Evolutionary conservation across 2,329 filamentous ascomycete genomes (phyloP), one percentile per base, ranked within the genome.

Genomic region (Aspergillus sp.): DNA sequence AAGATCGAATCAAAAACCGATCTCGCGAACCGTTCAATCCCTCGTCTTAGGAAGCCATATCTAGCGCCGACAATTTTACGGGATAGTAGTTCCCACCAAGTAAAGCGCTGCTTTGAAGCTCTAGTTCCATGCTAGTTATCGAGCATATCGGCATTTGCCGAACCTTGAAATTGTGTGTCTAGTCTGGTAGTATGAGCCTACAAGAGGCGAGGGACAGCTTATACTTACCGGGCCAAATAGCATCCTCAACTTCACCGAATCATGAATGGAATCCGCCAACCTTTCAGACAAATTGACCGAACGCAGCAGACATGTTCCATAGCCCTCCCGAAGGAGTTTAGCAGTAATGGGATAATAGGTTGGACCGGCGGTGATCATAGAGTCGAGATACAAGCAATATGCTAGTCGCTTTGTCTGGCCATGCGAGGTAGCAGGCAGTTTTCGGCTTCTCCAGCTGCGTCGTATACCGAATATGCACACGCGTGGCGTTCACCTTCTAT

Each of bases 291-390:
- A 20, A 20, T 20, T 20, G 20, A 20, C 20, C 20, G 20, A 20
- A 20, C 20, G 20, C 20, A 20, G 2, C 2, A 20, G 20, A 20
- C 20, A 1, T 20, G 20, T 20, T 20, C 20, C 20, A 20, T 20
- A 85, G 75, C 14, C 83, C 75, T 1, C 80, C 82, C 1, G 82
- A 83, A 0, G 82, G 82, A 1, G 84, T 76, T 66, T 85, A 83
- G 82, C 80, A 20, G 84, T 76, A 24, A 85, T 71, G 1, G 20
- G 2, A 20, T 20, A 20, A 20, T 2, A 20, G 20, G 20, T 20
- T 2, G 20, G 20, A 20, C 20, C 20, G 20, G 20, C 20, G 20
- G 20, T 20, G 20, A 2, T 20, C 20, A 20, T 20, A 20, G 20
- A 20, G 20, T 20, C 20, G 20, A 20, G 20, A 20, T 20, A 20